Evolutionary conservation across 2,329 filamentous ascomycete species (phyloP).

Genomic region (Hypoxylon sp.): DNA sequence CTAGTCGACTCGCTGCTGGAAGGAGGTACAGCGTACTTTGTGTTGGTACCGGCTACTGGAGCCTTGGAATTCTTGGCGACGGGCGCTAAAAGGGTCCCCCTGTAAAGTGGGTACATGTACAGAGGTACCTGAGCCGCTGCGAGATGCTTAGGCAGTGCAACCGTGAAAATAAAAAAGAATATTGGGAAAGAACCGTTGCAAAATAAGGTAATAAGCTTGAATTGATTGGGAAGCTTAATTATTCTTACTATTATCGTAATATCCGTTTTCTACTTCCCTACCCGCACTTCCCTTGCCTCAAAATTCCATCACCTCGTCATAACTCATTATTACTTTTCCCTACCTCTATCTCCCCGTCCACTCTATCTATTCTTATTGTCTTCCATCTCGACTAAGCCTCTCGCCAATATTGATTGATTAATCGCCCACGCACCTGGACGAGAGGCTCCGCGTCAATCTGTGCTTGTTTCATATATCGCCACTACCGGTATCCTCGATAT

Average conservation of each 20-base stretch:
- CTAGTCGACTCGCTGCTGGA: constrained; percentile 15
- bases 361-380: constrained; percentile 25
- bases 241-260: constrained; percentile 40
- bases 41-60: constrained; percentile 36
- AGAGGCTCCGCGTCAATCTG: constrained; percentile 25
- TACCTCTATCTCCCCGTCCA: constrained; percentile 15
- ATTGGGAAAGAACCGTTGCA: constrained; percentile 25
- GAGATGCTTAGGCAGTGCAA: constrained; percentile 33
- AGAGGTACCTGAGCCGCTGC: constrained; percentile 31
- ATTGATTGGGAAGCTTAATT: constrained; percentile 46
- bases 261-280: constrained; percentile 36
- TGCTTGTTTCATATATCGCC: constrained; percentile 39
- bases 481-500: constrained; percentile 33
- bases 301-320: constrained; percentile 43
- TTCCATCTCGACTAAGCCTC: neutral
- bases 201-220: constrained; percentile 48
- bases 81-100: constrained; percentile 34
- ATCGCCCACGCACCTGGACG: constrained; percentile 30
- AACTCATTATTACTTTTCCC: constrained; percentile 34
- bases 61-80: constrained; percentile 39
- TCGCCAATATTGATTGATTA: constrained; percentile 36
- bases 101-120: constrained; percentile 29
- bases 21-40: constrained; percentile 29
- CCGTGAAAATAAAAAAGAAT: constrained; percentile 27
- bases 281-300: constrained; percentile 42